Base-by-base conservation (phyloP, 1,284 basidiomycete genomes). In the Ustilago cynodontis region DNA sequence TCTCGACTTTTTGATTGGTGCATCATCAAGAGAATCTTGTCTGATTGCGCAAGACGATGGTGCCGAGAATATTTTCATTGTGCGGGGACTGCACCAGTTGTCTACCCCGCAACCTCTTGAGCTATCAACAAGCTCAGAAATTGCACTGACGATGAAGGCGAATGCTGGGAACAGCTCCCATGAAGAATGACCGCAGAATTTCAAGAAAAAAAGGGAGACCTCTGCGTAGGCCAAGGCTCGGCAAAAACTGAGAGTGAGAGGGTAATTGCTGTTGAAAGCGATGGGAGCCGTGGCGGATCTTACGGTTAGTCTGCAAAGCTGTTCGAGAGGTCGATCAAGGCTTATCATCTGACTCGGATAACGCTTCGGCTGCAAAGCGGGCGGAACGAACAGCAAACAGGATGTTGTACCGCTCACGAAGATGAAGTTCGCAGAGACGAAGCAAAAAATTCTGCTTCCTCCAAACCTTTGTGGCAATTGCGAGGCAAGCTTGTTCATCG, bases 301-400 rank as follows among this genome's bases (percentile, higher is more conserved):
- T 10, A 29, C 20, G 31, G 24, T 10, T 7, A 26, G 35, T 9
- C 35, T 37, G 7, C 35, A 37, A n/a, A 11, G 35, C 14, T 37
- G 7, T 11, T 11, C 9, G 43, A 18, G n/a, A 29, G 33, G 22
- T 41, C 39, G 22, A 33, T 37, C 57, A 50, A 50, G 10, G 37
- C 56, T 54, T 55, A 65, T 65, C 63, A 54, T 59, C 63, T 65
- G 63, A 65, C 63, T 65, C 63, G 63, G 63, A 59, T 65, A 59
- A 45, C 24, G 8, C 20, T 55, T 59, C 49, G 62, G 62, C 55
- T 59, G 57, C 20, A 9, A 45, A 22, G 24, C n/a, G n/a, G 26
- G 37, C 54, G 35, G 35, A 59, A 59, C 31, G 43, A 57, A 54
- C 14, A 31, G 31, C 31, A 39, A 37, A 54, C 16, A 24, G 22